Evolutionary conservation across 2,329 filamentous ascomycete species (phyloP).

Genomic region (Ploettnerulaceae sp.): DNA sequence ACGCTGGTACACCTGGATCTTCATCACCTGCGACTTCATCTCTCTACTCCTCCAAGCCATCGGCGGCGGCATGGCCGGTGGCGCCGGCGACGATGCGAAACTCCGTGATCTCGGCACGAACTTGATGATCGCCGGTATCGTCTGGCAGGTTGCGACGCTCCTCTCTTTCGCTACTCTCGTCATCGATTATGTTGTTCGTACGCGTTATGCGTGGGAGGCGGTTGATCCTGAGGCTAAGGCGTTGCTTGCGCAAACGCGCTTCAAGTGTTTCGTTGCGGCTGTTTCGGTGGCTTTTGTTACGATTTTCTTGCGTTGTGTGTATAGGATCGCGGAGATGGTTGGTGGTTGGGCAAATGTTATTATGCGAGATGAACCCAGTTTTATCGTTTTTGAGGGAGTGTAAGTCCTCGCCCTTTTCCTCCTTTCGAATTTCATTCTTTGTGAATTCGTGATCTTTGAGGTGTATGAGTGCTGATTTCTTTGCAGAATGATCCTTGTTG

Average conservation of each 20-base stretch:
- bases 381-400: constrained; percentile 54
- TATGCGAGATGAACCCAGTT: constrained; percentile 58
- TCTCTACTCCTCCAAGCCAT: constrained; percentile 55
- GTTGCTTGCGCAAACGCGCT: constrained; percentile 9
- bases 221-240: constrained; percentile 12
- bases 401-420: constrained; percentile 28
- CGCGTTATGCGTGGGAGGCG: constrained; percentile 15
- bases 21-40: constrained; percentile 54
- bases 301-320: constrained; percentile 25
- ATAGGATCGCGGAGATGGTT: constrained; percentile 52
- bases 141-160: constrained; percentile 37
- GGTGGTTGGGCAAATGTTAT: constrained; percentile 59
- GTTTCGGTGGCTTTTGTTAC: constrained; percentile 16
- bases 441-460: too few species aligned
- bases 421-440: too few species aligned
- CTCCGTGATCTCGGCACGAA: constrained; percentile 26
- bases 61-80: constrained; percentile 47
- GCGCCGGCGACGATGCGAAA: constrained; percentile 11
- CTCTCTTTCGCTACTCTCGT: constrained; percentile 40
- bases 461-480: neutral
- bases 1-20: constrained; percentile 46
- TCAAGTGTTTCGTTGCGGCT: constrained; percentile 20
- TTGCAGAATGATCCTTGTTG: constrained; percentile 42
- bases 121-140: constrained; percentile 38
- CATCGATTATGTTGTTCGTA: constrained; percentile 45